phyloP scores from a whole-genome alignment of 768 basidiomycete genomes.

The Lactifluus volemus region DNA sequence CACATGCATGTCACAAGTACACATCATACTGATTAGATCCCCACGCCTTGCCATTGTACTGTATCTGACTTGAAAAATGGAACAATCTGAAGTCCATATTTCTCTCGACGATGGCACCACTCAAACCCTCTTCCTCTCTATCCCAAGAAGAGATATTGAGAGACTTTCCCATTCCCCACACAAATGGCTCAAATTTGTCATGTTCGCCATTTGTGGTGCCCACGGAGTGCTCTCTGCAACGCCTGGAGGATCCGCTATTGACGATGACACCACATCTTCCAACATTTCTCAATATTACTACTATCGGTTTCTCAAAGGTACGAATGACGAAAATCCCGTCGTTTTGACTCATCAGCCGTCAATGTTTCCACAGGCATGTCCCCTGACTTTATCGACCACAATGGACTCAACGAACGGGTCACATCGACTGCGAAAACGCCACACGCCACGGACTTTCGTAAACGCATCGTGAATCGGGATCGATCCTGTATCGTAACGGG shows the following conservation, averaged over 20 bases:
- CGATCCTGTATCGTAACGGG: neutral
- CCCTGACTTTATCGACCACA: no score
- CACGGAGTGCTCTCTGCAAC: neutral
- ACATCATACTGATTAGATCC: no score
- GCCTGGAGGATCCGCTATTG: neutral
- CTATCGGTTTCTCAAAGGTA: no score
- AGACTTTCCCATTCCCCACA: neutral
- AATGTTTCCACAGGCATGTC: no score
- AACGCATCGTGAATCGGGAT: neutral
- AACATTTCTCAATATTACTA: neutral
- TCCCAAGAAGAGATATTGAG: neutral
- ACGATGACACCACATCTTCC: neutral
- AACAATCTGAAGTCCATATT: neutral
- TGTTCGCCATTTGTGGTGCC: neutral
- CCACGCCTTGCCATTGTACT: no score
- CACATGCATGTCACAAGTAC: no score
- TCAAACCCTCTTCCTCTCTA: neutral
- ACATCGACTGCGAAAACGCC: neutral
- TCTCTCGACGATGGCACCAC: neutral
- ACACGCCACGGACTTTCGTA: neutral
- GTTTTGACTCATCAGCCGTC: no score
- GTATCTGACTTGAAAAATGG: no score
- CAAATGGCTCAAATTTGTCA: neutral
- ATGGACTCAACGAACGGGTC: neutral
- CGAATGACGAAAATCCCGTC: no score